These are phyloP conservation scores for Onygenales sp. DNA, from an alignment of 2,329 filamentous ascomycete genomes.

Conservation along the genomic window DNA sequence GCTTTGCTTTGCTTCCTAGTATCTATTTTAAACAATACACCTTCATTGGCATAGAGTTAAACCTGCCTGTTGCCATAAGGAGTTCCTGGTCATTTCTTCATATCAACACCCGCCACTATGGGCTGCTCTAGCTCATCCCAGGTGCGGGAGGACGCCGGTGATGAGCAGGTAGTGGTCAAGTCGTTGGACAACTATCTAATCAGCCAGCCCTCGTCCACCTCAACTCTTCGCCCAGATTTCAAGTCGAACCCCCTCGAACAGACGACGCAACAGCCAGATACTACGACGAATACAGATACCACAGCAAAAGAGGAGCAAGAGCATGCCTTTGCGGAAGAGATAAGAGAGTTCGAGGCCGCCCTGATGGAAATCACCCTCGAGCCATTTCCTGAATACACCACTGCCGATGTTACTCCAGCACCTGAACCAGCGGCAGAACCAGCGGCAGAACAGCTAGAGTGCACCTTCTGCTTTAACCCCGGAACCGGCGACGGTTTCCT, in stretches of 20 bases:
- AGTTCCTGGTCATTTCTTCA: neutral
- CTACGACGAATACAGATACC: neutral
- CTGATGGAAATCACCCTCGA: neutral
- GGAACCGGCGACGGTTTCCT: neutral
- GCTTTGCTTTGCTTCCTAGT: no score
- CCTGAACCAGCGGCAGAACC: neutral
- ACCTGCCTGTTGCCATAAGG: no score
- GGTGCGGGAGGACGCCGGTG: neutral
- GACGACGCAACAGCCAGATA: neutral
- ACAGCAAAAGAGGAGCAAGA: no score
- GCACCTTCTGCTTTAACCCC: neutral
- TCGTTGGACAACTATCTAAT: neutral
- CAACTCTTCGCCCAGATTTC: neutral
- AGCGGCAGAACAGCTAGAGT: neutral
- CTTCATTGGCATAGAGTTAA: no score
- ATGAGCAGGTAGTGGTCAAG: neutral
- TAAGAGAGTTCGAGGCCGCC: neutral
- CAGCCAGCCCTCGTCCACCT: neutral
- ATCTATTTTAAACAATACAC: no score
- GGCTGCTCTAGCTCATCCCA: slow-evolving; percentile 3
- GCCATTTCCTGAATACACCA: neutral
- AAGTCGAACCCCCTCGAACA: neutral
- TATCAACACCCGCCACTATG: neutral
- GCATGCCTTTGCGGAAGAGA: neutral
- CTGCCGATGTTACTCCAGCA: neutral